Base-by-base conservation (phyloP, 495 filamentous ascomycete species). In the Daldinia decipiens region DNA sequence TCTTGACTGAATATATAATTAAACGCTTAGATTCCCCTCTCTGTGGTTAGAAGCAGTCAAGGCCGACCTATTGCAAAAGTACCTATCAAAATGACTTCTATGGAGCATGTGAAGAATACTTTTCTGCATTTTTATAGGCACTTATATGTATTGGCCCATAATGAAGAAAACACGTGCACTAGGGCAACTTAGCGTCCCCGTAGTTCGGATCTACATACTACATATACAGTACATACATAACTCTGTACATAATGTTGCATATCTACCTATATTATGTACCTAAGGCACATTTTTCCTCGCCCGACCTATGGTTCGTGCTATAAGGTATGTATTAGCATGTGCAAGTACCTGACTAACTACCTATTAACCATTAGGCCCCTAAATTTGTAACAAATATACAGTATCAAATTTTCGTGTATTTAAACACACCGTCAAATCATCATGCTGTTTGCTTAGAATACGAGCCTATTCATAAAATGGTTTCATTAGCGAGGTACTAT, bases 111-210 rank as follows among this genome's bases (percentile, higher is more conserved):
- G 54, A 52, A 29, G n/a, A 52, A 21, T 19, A 24, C 5, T 40
- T 40, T 40, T 40, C 6, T 40, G 6, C 12, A 21, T 51, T 15
- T 31, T 52, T 52, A 3, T 12, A 17, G 3, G 13, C 12, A 12
- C 9, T 39, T 3, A 24, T 2, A 24, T 24, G 21, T 24, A 55
- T 63, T 31, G 51, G 51, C 17, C 17, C 9, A 21, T 15, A 13
- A 5, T 17, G 15, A 56, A 29, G 38, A 64, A 64, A 53, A 26
- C 36, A 12, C 52, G 52, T 34, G 15, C 24, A 32, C 50, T 63
- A 45, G n/a, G n/a, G n/a, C 32, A 9, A 17, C 34, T 57, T 24
- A 57, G 54, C 4, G 19, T 38, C 54, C 19, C 32, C 17, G 8
- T 47, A 21, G 9, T 21, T 24, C 43, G 43, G 43, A 45, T 17